These are phyloP conservation scores for Rhazya stricta DNA, from an alignment of 257 asterid genomes.

Conservation along the genomic window DNA sequence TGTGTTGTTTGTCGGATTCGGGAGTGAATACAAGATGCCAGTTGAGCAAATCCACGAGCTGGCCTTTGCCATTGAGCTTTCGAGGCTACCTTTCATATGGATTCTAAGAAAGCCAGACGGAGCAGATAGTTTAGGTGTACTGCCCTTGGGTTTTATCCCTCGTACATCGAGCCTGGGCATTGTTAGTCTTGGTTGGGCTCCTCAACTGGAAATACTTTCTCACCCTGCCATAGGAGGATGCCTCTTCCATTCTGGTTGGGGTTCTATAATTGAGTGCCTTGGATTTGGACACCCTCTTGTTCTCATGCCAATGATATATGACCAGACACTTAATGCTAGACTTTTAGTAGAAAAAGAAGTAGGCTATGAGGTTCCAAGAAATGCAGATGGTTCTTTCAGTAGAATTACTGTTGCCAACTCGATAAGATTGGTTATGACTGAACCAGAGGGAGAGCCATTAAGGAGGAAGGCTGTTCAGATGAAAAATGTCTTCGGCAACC, in stretches of 20 bases:
- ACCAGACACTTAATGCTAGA: conserved; percentile 45
- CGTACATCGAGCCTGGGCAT: conserved; percentile 31
- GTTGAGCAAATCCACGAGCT: conserved; percentile 38
- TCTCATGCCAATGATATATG: conserved; percentile 42
- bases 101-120: conserved; percentile 32
- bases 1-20: conserved; percentile 43
- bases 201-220: conserved; percentile 42
- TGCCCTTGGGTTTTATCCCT: conserved; percentile 33
- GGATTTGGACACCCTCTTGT: conserved; percentile 37
- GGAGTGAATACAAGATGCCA: conserved; percentile 50
- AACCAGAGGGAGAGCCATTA: conserved; percentile 24
- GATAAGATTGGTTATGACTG: conserved; percentile 30
- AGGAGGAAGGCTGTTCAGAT: conserved; percentile 31
- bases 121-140: conserved; percentile 13
- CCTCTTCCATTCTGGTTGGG: conserved; percentile 53
- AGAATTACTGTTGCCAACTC: conserved; percentile 31
- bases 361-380: conserved; percentile 42
- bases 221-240: conserved; percentile 43
- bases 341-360: conserved; percentile 35
- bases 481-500: conserved; percentile 27
- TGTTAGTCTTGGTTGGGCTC: conserved; percentile 38
- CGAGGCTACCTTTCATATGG: conserved; percentile 42
- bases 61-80: conserved; percentile 39
- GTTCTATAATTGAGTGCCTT: conserved; percentile 38
- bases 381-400: conserved; percentile 40